phyloP scores from a whole-genome alignment of 345 rosid species.

The Sonneratia caseolaris region DNA sequence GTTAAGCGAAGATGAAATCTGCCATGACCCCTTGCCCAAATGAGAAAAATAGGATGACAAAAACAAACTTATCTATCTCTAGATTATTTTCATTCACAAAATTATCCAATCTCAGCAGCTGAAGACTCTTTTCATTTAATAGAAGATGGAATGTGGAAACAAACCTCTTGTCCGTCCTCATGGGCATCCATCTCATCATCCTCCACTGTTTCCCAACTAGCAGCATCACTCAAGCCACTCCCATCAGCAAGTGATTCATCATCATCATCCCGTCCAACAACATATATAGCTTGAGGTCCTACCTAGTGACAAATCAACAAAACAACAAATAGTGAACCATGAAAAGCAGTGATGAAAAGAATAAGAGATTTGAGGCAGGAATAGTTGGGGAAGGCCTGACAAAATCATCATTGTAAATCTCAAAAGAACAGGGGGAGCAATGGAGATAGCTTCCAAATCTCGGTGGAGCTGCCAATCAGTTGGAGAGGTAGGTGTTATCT shows the following conservation, averaged over 20 bases:
- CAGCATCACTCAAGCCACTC: conserved; percentile 81
- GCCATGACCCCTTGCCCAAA: background rate
- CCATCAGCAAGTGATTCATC: conserved; percentile 75
- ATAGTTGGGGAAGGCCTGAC: background rate
- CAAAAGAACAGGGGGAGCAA: background rate
- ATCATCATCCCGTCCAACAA: conserved; percentile 90
- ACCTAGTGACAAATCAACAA: conserved; percentile 38
- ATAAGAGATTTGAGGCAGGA: background rate
- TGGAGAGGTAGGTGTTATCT: background rate
- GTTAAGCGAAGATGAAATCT: background rate
- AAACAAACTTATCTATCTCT: background rate
- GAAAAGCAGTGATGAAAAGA: background rate
- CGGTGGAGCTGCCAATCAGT: background rate
- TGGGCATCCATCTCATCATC: conserved; percentile 51
- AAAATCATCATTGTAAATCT: background rate
- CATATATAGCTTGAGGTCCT: conserved; percentile 97
- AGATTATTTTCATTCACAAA: background rate
- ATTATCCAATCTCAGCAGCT: background rate
- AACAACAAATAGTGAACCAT: background rate
- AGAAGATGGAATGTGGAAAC: conserved; percentile 12
- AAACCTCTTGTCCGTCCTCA: conserved; percentile 66
- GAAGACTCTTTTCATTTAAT: background rate
- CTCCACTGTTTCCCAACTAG: conserved; percentile 96
- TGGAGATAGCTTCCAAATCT: background rate
- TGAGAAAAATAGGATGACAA: background rate